Evolutionary conservation across 768 basidiomycete species (phyloP), one percentile per base, ranked within the genome.

Genomic region (Termitomyces sp.): DNA sequence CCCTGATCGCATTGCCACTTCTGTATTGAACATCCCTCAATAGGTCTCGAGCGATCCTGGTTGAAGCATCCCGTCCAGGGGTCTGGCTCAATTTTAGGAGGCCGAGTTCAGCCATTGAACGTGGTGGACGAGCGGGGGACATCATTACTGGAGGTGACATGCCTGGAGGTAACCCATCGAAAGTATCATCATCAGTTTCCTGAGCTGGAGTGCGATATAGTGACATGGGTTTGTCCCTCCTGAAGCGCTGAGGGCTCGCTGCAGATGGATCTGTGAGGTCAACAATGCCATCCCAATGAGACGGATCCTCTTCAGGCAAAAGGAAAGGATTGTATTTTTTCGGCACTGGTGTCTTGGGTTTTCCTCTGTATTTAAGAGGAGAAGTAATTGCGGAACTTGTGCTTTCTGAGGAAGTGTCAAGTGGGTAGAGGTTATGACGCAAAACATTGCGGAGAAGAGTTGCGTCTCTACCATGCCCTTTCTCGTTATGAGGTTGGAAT

Each of bases 231-330:
- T 62, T 48, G 9, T 31, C 58, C 44, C 53, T 57, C 41, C 69
- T 63, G 27, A 66, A 69, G 61, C 74, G 78, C 56, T 69, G 74
- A 20, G 81, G 81, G 18, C 82, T 83, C 22, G 73, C 65, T 18
- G 81, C 72, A 31, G 78, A 75, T 6, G 85, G 79, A 59, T 83
- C 83, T 18, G 80, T 77, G 3, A 92, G 79, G 70, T 95, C 83
- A 36, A 92, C 86, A 36, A 93, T 71, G 11, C 90, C 90, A 65
- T 81, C 81, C 89, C 89, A 91, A 16, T 84, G 72, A 11, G 73
- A 70, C 2, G 85, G 80, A 6, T 78, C 68, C 2, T 73, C 72
- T 50, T 80, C 76, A 4, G 78, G 68, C 0, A 86, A 79, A 7
- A 90, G 76, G 67, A 88, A 86, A 1, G 86, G 84, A 58, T 88